phyloP scores from a whole-genome alignment of 257 asterid species.

The Forsythia suspensa region DNA sequence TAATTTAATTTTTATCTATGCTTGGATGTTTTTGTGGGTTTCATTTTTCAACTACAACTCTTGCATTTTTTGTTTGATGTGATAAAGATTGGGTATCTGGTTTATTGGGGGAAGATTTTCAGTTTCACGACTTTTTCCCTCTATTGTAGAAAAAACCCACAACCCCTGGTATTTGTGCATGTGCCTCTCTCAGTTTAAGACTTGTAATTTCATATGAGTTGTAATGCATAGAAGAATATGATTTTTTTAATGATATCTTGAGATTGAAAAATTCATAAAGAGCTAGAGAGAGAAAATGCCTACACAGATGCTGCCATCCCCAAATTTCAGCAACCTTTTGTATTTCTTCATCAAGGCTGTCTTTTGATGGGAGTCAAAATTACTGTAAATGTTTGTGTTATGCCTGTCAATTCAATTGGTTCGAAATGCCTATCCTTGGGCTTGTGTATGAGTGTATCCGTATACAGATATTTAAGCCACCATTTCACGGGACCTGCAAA shows the following conservation, averaged over 20 bases:
- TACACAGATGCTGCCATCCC: neutral
- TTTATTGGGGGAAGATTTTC: neutral
- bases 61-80: conserved; percentile 16
- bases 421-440: neutral
- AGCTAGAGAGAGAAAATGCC: neutral
- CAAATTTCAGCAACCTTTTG: neutral
- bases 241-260: neutral
- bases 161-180: neutral
- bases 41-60: neutral
- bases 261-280: neutral
- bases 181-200: neutral
- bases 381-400: neutral
- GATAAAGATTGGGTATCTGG: conserved; percentile 17
- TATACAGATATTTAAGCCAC: neutral
- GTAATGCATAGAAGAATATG: neutral
- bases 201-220: neutral
- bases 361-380: neutral
- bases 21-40: conserved; percentile 11
- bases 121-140: neutral
- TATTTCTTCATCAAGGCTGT: neutral
- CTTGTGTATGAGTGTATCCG: neutral
- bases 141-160: neutral
- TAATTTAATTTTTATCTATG: neutral
- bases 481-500: neutral
- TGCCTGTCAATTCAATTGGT: neutral